These are phyloP conservation scores for Lentinus polychrous DNA, from an alignment of 1,284 basidiomycete species.

Conservation along the genomic window DNA sequence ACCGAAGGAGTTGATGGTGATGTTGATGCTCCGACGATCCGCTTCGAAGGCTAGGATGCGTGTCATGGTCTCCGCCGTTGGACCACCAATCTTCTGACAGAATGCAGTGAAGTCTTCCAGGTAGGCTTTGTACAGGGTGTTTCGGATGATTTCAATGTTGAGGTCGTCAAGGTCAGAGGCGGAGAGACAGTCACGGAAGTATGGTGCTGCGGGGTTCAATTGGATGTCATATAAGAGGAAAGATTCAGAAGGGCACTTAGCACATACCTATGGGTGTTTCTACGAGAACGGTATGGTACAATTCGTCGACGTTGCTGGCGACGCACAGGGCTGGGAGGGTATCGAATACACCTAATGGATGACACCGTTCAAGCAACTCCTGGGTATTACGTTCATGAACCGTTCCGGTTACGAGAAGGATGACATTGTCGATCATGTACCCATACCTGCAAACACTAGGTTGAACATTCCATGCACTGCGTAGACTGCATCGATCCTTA, in stretches of 20 bases:
- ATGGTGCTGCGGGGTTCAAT: constrained; percentile 61
- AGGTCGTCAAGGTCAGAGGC: constrained; percentile 97
- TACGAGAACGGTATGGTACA: constrained; percentile 95
- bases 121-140: constrained; percentile 99
- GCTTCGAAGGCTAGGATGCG: constrained; percentile 93
- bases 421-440: constrained; percentile 99
- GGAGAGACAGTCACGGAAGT: constrained; percentile 94
- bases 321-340: constrained; percentile 99
- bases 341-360: constrained; percentile 95
- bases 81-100: constrained; percentile 72
- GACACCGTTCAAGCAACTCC: constrained; percentile 93
- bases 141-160: constrained; percentile 99
- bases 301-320: constrained; percentile 97
- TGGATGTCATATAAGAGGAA: background rate
- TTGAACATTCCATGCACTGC: background rate
- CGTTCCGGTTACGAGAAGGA: constrained; percentile 95
- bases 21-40: constrained; percentile 94
- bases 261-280: constrained; percentile 90
- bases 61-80: constrained; percentile 88
- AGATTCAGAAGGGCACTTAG: constrained; percentile 3
- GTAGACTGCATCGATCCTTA: constrained; percentile 15
- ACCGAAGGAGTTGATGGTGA: constrained; percentile 98
- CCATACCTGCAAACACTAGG: constrained; percentile 64
- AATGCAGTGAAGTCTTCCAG: constrained; percentile 95
- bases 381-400: constrained; percentile 97